Base-by-base conservation (phyloP, 257 asterid genomes). In the Misopates orontium region DNA sequence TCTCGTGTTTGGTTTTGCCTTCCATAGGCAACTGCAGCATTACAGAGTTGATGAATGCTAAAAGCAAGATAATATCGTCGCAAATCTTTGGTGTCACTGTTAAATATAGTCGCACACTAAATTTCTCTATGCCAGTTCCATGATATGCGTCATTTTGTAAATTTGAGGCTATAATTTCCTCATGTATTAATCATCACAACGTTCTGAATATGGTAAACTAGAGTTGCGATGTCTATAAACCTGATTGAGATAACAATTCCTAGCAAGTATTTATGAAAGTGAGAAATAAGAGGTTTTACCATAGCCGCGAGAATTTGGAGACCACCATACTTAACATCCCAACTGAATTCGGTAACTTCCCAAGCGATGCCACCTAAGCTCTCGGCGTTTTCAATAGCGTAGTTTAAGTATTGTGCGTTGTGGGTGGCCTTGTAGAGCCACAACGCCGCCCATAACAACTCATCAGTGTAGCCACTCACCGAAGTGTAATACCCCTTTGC, bases 301-400 rank as follows among this genome's bases (percentile, higher is more conserved):
- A 58, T 86, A 19, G 99, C 56, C 5, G 87, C 95, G 1, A 94
- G 53, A 70, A 90, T 31, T 73, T 94, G 99, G 28, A 85, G 56
- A n/a, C 96, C 99, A 39, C 96, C 96, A 60, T 76, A 82, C 52
- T 94, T 90, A 36, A 87, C 92, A 62, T 94, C 99, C 99, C 99
- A 94, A 73, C 97, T 84, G 80, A 94, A 94, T 31, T 94, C 99
- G 1, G 79, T 18, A 10, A 86, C 82, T 81, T 94, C 71, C 97
- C 97, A 90, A 53, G 93, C 85, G 78, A 81, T 82, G 81, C 97
- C 99, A 73, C 93, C 95, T 69, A 84, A 83, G 20, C 88, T 64
- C 4, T 61, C 3, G 41, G 85, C 96, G 25, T 88, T 90, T 0
- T 79, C 57, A 9, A 83, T 62, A 0, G 74, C 88, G 82, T 88